phyloP scores from a whole-genome alignment of 345 rosid genomes.

The Trapa incisa region DNA sequence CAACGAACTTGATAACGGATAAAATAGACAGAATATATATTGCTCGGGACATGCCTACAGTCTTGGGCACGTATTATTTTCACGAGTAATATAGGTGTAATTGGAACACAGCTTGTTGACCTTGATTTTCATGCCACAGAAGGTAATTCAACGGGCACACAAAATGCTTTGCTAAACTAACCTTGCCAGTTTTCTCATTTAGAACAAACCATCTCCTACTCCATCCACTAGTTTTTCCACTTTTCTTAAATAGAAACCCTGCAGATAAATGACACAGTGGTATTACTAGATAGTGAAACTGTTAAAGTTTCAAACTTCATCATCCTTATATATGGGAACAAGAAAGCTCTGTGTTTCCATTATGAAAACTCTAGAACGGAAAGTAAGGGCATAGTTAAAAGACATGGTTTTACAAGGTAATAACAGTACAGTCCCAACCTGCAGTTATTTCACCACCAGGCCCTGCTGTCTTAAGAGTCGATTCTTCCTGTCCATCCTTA shows the following conservation, averaged over 20 bases:
- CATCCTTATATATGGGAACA: no score
- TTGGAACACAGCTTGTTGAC: background rate
- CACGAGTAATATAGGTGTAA: background rate
- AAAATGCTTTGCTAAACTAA: slow-evolving; percentile 5
- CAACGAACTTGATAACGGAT: background rate
- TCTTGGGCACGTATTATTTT: background rate
- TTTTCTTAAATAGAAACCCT: slow-evolving; percentile 88
- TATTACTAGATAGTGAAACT: background rate
- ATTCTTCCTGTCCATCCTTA: slow-evolving; percentile 65
- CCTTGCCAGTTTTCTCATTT: slow-evolving; percentile 97
- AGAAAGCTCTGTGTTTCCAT: background rate
- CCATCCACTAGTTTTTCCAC: slow-evolving; percentile 91
- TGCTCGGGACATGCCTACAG: background rate
- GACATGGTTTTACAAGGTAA: background rate
- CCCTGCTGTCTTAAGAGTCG: slow-evolving; percentile 82
- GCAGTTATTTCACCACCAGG: slow-evolving; percentile 93
- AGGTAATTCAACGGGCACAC: background rate
- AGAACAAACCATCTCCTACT: slow-evolving; percentile 90
- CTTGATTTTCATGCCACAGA: background rate
- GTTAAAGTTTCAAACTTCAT: no score
- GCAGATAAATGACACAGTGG: slow-evolving; percentile 14
- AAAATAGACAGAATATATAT: background rate
- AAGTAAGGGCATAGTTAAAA: background rate
- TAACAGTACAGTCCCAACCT: slow-evolving; percentile 28
- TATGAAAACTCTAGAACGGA: background rate